Percentiles rank a stretch among this genome's conserved stretches.
phyloP scores from a whole-genome alignment of 352 stramenopile genomes.

The Globisporangium takayamanum region DNA sequence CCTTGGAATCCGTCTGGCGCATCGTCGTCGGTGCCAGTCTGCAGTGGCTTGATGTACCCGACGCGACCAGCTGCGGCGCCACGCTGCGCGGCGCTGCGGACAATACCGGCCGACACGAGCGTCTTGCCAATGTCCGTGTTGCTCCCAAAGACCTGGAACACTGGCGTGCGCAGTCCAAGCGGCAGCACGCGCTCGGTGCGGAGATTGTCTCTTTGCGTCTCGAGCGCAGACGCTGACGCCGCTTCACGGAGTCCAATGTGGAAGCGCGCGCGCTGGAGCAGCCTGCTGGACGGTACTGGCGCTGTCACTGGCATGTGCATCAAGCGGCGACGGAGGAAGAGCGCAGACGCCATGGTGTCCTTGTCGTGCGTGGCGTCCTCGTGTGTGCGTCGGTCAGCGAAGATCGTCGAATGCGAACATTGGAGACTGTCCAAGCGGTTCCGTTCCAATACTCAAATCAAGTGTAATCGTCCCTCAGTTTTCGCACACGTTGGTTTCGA shows the following conservation, averaged over 20 bases:
- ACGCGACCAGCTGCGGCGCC: constrained; percentile 18
- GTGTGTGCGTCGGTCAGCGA: too few species aligned
- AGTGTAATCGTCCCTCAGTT: too few species aligned
- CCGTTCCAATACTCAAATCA: too few species aligned
- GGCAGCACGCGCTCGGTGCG: constrained; percentile 43
- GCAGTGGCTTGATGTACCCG: constrained; percentile 95
- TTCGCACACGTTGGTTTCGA: too few species aligned
- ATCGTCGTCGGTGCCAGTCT: constrained; percentile 85
- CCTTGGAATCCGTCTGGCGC: constrained; percentile 42
- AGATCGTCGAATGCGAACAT: too few species aligned
- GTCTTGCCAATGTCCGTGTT: constrained; percentile 99
- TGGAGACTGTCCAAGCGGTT: too few species aligned
- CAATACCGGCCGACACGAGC: constrained; percentile 91
- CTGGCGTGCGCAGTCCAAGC: constrained; percentile 53
- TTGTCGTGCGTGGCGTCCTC: too few species aligned
- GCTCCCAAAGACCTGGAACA: constrained; percentile 93
- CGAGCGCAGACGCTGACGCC: constrained; percentile 28
- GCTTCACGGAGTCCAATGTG: constrained; percentile 41
- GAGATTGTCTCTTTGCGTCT: constrained; percentile 37
- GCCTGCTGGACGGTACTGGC: too few species aligned
- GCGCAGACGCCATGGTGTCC: too few species aligned
- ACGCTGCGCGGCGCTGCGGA: constrained; percentile 51
- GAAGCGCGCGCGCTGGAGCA: constrained; percentile 16
- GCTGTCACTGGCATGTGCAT: not conserved
- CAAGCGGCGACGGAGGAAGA: not conserved